Conservation (phyloP, 2,329 filamentous ascomycete species). For the Endothia cerciana region DNA sequence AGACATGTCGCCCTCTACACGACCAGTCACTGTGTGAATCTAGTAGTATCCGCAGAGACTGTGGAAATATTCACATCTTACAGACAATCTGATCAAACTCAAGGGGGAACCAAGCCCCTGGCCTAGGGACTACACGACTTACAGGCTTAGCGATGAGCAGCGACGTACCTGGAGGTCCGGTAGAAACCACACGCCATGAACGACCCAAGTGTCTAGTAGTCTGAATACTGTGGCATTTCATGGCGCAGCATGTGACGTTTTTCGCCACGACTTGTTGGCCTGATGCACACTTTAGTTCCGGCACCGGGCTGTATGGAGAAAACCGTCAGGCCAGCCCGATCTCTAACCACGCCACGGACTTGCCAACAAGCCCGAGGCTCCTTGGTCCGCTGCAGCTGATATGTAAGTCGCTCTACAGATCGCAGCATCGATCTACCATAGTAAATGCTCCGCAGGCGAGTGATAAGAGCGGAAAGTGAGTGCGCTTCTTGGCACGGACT, state of each 20-base stretch:
- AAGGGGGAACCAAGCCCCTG: neutral
- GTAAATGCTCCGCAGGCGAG: neutral
- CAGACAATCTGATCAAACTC: neutral
- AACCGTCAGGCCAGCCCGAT: neutral
- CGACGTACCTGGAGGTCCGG: too few relatives aligned
- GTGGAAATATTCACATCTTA: neutral
- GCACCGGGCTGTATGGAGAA: too few relatives aligned
- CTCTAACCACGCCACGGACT: neutral
- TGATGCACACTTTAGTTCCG: too few relatives aligned
- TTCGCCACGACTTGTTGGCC: too few relatives aligned
- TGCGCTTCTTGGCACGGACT: too few relatives aligned
- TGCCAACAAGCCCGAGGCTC: neutral
- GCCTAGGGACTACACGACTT: neutral
- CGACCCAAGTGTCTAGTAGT: neutral
- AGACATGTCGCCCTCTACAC: neutral
- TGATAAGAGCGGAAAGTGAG: too few relatives aligned
- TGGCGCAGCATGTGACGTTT: neutral
- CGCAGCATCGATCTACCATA: neutral
- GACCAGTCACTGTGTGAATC: neutral
- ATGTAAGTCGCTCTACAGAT: neutral
- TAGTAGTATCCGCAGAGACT: neutral
- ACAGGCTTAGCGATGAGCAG: neutral
- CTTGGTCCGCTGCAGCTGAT: neutral
- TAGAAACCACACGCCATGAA: too few relatives aligned
- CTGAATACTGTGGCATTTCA: neutral